Conservation (phyloP, 371 early-diverging fungal species). For the Zychaea mexicana region DNA sequence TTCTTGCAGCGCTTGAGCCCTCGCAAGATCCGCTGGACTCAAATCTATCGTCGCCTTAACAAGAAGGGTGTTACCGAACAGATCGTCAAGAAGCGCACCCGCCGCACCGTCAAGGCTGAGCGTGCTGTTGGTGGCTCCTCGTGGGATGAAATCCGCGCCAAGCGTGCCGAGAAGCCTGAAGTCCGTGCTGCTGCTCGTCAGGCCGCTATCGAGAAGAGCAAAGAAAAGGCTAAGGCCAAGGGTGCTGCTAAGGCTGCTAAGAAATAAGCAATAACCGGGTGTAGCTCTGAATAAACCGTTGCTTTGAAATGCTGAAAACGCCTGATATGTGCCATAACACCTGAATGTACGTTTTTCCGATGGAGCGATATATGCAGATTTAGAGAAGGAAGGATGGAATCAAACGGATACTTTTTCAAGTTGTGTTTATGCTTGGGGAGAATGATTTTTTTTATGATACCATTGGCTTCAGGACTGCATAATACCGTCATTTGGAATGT, state of each 20-base stretch:
- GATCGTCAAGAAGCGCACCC: slow-evolving; percentile 94
- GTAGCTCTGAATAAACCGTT: background rate
- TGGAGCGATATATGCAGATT: too few species aligned
- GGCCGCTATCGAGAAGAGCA: slow-evolving; percentile 83
- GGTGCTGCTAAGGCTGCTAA: slow-evolving; percentile 63
- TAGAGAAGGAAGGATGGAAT: too few species aligned
- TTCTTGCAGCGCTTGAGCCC: slow-evolving; percentile 97
- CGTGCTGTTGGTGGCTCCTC: slow-evolving; percentile 96
- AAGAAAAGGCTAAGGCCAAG: slow-evolving; percentile 72
- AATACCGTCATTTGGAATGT: too few species aligned
- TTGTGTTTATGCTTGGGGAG: too few species aligned
- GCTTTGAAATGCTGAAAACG: too few species aligned
- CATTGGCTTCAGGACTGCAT: too few species aligned
- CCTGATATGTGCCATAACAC: too few species aligned
- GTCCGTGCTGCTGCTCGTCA: slow-evolving; percentile 91
- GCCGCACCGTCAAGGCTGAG: slow-evolving; percentile 93
- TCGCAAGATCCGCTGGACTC: slow-evolving; percentile 97
- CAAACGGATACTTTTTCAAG: too few species aligned
- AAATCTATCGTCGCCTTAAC: slow-evolving; percentile 96
- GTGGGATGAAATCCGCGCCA: slow-evolving; percentile 93
- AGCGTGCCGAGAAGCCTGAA: slow-evolving; percentile 95
- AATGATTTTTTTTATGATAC: too few species aligned
- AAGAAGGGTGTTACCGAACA: slow-evolving; percentile 98
- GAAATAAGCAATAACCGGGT: background rate
- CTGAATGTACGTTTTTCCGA: too few species aligned